Conservation (phyloP, 106 monocot genomes). For the Dactylorhiza incarnata region DNA sequence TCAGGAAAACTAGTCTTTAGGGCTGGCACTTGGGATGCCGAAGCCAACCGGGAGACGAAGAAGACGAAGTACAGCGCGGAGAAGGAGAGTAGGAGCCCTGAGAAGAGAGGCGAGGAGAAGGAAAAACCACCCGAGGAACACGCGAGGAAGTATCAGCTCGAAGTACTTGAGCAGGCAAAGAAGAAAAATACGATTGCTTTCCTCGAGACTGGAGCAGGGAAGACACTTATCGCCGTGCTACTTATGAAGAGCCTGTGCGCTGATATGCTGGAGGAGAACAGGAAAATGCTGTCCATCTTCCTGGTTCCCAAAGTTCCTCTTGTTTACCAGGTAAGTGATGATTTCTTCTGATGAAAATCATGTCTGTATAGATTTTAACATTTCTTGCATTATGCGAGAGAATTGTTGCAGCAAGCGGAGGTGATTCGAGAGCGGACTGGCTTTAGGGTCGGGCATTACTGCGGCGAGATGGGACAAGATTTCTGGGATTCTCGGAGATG, state of each 20-base stretch:
- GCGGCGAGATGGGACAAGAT: conserved; percentile 99
- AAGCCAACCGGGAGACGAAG: conserved; percentile 34
- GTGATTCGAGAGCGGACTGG: conserved; percentile 90
- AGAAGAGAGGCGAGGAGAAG: conserved; percentile 27
- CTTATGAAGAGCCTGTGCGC: conserved; percentile 65
- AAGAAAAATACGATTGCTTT: conserved; percentile 94
- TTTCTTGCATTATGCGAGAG: background rate
- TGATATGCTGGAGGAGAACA: conserved; percentile 57
- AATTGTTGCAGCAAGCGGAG: conserved; percentile 77
- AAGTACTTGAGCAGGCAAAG: conserved; percentile 93
- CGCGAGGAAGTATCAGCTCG: conserved; percentile 89
- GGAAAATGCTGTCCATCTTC: conserved; percentile 86
- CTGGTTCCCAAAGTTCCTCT: conserved; percentile 97
- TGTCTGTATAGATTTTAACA: background rate
- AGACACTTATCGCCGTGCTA: conserved; percentile 86
- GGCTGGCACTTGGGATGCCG: conserved; percentile 63
- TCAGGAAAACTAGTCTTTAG: conserved; percentile 67
- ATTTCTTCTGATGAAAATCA: background rate
- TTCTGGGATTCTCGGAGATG: conserved; percentile 95
- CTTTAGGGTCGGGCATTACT: conserved; percentile 88
- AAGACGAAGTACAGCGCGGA: conserved; percentile 20
- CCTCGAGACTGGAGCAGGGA: conserved; percentile 96
- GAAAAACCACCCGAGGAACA: conserved; percentile 61
- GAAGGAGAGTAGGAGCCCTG: conserved; percentile 8
- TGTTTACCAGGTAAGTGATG: conserved; percentile 76